Conservation (phyloP, 2,329 filamentous ascomycete species). For the Dactylella cylindrospora region DNA sequence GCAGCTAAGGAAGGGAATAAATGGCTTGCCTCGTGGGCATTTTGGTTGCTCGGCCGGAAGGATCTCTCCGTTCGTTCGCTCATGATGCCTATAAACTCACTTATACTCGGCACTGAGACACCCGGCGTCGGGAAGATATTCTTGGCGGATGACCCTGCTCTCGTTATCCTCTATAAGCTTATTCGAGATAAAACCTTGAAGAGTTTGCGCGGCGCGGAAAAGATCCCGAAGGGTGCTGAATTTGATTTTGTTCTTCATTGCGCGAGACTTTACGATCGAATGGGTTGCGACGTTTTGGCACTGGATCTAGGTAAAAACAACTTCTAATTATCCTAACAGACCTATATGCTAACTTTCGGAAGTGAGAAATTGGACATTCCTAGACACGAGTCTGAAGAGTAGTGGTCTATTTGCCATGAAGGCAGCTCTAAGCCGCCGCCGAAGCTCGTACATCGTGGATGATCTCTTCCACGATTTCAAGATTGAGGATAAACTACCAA, state of each 20-base stretch:
- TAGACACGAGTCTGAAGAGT: conserved; percentile 54
- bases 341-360: background rate
- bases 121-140: conserved; percentile 76
- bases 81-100: conserved; percentile 77
- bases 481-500: conserved; percentile 47
- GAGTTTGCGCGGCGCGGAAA: conserved; percentile 80
- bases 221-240: conserved; percentile 74
- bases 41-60: conserved; percentile 81
- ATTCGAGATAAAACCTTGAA: conserved; percentile 78
- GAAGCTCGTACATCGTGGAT: conserved; percentile 77
- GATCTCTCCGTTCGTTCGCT: conserved; percentile 83
- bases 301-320: conserved; percentile 70
- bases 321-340: conserved; percentile 45
- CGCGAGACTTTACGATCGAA: conserved; percentile 78
- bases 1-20: conserved; percentile 81
- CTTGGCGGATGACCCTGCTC: conserved; percentile 83
- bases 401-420: conserved; percentile 53
- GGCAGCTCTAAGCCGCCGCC: conserved; percentile 56
- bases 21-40: conserved; percentile 94
- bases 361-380: conserved; percentile 81
- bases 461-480: conserved; percentile 60
- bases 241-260: conserved; percentile 89
- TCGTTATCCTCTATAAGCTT: conserved; percentile 83
- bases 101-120: conserved; percentile 62
- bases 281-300: conserved; percentile 90